These are phyloP conservation scores for Lyophyllum decastes DNA, from an alignment of 768 basidiomycete genomes.

Conservation along the genomic window DNA sequence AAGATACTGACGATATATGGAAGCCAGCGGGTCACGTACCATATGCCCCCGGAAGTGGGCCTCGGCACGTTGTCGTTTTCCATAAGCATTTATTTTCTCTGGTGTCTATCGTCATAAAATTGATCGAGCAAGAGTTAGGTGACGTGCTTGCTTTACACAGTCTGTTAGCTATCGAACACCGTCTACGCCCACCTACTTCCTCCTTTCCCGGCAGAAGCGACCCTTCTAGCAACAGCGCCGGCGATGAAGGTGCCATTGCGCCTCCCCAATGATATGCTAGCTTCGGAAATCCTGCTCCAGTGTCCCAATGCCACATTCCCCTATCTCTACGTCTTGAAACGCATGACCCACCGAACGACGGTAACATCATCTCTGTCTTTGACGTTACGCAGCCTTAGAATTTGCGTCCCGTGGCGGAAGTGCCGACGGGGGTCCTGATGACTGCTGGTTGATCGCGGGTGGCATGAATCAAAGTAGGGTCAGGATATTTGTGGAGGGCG, in stretches of 20 bases:
- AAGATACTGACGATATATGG: background rate
- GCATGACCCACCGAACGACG: no score
- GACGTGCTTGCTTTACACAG: no score
- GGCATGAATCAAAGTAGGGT: background rate
- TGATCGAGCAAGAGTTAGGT: no score
- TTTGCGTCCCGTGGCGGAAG: background rate
- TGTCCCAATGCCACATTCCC: background rate
- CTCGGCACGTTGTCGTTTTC: no score
- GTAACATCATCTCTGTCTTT: no score
- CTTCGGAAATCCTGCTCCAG: background rate
- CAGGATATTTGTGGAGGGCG: background rate
- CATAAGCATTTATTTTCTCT: no score
- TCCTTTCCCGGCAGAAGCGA: background rate
- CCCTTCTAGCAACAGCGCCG: background rate
- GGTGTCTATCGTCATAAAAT: no score
- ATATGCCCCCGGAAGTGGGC: no score
- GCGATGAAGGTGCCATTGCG: background rate
- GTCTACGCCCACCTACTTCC: background rate
- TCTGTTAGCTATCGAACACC: no score
- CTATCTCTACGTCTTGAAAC: background rate
- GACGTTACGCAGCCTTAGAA: background rate
- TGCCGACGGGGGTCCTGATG: background rate
- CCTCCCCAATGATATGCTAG: background rate
- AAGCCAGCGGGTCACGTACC: background rate
- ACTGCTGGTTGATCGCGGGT: background rate